These are phyloP conservation scores for Phialophora expanda DNA, from an alignment of 2,329 filamentous ascomycete genomes.

Conservation along the genomic window DNA sequence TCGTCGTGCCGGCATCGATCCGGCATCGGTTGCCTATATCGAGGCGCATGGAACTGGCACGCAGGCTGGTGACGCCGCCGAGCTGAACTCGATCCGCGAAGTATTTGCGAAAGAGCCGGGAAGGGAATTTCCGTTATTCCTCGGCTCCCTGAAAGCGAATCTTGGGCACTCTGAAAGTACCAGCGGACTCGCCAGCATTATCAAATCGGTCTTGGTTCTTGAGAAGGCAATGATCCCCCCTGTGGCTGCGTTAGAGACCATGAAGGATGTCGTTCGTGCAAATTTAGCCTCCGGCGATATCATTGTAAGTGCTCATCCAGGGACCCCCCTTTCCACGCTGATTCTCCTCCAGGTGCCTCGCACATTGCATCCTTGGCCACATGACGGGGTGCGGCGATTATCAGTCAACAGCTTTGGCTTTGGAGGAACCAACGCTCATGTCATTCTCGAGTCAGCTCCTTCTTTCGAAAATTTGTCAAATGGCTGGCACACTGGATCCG, in stretches of 20 bases:
- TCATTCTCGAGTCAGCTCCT: background rate
- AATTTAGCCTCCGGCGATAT: too few relatives aligned
- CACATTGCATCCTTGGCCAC: slow-evolving; percentile 21
- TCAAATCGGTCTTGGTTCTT: background rate
- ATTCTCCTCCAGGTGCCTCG: slow-evolving; percentile 9
- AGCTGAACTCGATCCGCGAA: slow-evolving; percentile 30
- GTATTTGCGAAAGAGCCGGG: background rate
- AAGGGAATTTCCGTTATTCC: background rate
- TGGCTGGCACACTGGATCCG: background rate
- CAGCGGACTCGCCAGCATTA: background rate
- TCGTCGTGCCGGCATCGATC: slow-evolving; percentile 38
- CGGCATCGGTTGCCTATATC: slow-evolving; percentile 31
- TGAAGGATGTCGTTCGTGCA: too few relatives aligned
- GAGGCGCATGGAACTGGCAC: slow-evolving; percentile 49
- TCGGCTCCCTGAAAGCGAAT: background rate
- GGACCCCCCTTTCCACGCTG: background rate
- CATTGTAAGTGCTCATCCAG: too few relatives aligned
- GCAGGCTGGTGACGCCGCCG: slow-evolving; percentile 41
- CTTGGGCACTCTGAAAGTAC: background rate
- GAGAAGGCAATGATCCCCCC: background rate
- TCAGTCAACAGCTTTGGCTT: slow-evolving; percentile 45
- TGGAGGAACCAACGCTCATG: slow-evolving; percentile 47
- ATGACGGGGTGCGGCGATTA: slow-evolving; percentile 37
- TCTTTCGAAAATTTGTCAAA: background rate
- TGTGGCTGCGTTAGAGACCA: too few relatives aligned